phyloP scores from a whole-genome alignment of 805 yeast species.

The Lipomyces anomalus region DNA sequence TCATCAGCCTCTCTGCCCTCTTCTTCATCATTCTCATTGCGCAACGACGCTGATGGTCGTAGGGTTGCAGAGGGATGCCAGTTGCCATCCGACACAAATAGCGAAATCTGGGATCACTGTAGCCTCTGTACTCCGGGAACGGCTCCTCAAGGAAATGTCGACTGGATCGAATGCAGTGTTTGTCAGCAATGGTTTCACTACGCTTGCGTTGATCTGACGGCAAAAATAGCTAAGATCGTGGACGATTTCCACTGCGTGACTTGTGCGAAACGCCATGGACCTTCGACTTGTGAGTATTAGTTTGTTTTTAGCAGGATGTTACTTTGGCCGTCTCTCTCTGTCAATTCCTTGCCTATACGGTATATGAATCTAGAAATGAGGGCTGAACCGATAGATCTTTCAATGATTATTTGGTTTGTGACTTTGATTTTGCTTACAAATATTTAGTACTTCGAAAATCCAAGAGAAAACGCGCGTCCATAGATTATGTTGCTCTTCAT shows the following conservation, averaged over 20 bases:
- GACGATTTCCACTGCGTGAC: conserved; percentile 50
- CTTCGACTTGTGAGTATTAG: conserved; percentile 33
- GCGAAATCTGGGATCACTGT: conserved; percentile 24
- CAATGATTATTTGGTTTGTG: neutral
- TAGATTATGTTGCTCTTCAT: conserved; percentile 76
- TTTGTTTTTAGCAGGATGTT: too few species aligned
- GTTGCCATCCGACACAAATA: too few species aligned
- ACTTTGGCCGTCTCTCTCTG: too few species aligned
- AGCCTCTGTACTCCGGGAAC: conserved; percentile 21
- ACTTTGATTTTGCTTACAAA: neutral
- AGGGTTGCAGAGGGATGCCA: too few species aligned
- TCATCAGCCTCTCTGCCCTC: too few species aligned
- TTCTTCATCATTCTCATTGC: too few species aligned
- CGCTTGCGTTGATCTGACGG: conserved; percentile 41
- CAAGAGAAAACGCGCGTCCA: conserved; percentile 46
- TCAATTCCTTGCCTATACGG: too few species aligned
- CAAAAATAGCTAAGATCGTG: conserved; percentile 37
- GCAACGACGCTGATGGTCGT: too few species aligned
- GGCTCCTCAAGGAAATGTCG: conserved; percentile 21
- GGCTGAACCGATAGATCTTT: neutral
- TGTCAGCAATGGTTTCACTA: conserved; percentile 55
- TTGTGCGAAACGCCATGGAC: conserved; percentile 46
- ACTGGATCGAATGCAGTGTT: conserved; percentile 55
- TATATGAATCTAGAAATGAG: too few species aligned
- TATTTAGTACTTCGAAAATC: conserved; percentile 47